These are phyloP conservation scores for Dactylonectria estremocensis DNA, from an alignment of 2,329 filamentous ascomycete genomes.

Conservation along the genomic window DNA sequence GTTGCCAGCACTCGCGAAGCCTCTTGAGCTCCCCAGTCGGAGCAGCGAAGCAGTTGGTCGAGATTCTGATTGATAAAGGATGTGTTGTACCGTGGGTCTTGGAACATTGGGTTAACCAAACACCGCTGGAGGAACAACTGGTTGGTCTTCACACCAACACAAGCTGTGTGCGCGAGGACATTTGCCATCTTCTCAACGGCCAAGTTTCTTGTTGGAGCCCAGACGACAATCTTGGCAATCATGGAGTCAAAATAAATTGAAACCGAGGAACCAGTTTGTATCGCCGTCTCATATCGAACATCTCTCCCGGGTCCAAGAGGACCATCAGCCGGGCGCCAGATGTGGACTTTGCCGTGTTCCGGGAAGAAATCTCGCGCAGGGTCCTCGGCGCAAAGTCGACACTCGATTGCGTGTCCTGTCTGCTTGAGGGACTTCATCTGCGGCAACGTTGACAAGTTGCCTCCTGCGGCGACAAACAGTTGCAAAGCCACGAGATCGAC, in stretches of 20 bases:
- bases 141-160: conserved; percentile 70
- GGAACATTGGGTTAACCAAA: conserved; percentile 74
- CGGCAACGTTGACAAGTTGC: conserved; percentile 7
- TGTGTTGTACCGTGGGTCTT: conserved; percentile 63
- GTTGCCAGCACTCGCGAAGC: not conserved
- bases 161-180: conserved; percentile 54
- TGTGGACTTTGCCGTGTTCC: conserved; percentile 52
- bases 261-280: conserved; percentile 54
- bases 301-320: conserved; percentile 32
- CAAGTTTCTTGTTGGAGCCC: conserved; percentile 54
- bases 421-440: conserved; percentile 38
- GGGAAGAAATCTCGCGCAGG: conserved; percentile 56
- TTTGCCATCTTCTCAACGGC: conserved; percentile 55
- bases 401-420: conserved; percentile 59
- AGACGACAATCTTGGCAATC: conserved; percentile 63
- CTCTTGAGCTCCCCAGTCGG: not conserved
- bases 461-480: conserved; percentile 24
- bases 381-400: conserved; percentile 61
- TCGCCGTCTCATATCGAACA: conserved; percentile 60
- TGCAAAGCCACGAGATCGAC: conserved; percentile 34
- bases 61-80: conserved; percentile 78
- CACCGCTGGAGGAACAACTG: conserved; percentile 80
- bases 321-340: conserved; percentile 49
- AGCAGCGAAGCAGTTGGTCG: conserved; percentile 69
- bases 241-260: conserved; percentile 64